Base-by-base conservation (phyloP, 2,329 filamentous ascomycete species). In the Lasiodiplodia hormozganensis region DNA sequence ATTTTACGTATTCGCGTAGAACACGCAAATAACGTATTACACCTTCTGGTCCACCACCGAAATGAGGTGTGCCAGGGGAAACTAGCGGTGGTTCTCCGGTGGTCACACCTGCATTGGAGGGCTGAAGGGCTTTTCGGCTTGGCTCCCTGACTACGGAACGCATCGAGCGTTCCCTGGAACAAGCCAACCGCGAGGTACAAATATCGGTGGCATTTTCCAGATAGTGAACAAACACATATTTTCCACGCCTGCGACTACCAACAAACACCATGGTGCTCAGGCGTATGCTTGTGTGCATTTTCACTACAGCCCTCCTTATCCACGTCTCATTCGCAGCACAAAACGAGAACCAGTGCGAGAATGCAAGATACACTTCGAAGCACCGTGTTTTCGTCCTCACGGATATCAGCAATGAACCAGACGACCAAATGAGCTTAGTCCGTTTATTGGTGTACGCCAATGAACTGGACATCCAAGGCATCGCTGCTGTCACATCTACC, bases 391-490 rank as follows among this genome's bases (percentile, higher is more conserved):
- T 72, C 36, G 66, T 73, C 36, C 47, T 69, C n/a, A 73, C 69
- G 1, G 72, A 73, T 43, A 71, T 73, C 47, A 71, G 68, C 47
- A 72, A 72, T 47, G 70, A 72, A 65, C 72, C 72, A 2, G 72
- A 72, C 40, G 72, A 72, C 62, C 70, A 71, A 38, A 70, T 68
- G 69, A 70, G 64, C 47, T 60, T 71, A 16, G 70, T 71, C 31
- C 72, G 72, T 7, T 64, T 72, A 10, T 28, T 72, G 51, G 68
- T 64, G 14, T 70, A 72, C 66, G 54, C 70, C 10, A 71, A 72
- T 49, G 70, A 72, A 31, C 51, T 73, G 47, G 69, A 73, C 12
- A 72, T 73, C 8, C 53, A 70, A 51, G 72, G 72, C 4, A 68
- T 74, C 14, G 69, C 68, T 21, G 70, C 64, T 2, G 62, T 68